A percentile compares a stretch with the other conserved stretches of the same genome.
These are phyloP conservation scores for Xylariaceae sp. DNA, from an alignment of 2,329 filamentous ascomycete species.

Conservation along the genomic window DNA sequence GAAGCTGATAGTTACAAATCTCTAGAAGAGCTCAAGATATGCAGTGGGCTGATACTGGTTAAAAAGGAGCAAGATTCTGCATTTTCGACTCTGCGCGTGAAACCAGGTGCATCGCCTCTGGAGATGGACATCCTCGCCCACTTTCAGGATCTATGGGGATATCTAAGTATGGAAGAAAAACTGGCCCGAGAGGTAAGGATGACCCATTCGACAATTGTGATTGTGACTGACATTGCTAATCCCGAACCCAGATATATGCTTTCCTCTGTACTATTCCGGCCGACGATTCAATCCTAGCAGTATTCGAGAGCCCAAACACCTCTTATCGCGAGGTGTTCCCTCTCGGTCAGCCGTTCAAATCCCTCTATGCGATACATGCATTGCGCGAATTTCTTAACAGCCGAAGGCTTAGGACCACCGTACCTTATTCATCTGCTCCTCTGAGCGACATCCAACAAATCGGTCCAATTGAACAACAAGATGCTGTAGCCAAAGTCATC, in stretches of 20 bases:
- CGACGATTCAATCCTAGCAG: constrained; percentile 58
- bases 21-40: constrained; percentile 65
- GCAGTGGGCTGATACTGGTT: constrained; percentile 64
- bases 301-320: constrained; percentile 54
- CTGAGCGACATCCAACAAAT: constrained; percentile 22
- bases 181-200: constrained; percentile 61
- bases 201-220: no score
- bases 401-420: constrained; percentile 27
- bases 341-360: constrained; percentile 66
- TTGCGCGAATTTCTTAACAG: constrained; percentile 60
- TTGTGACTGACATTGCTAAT: no score
- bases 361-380: constrained; percentile 69
- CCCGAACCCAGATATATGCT: constrained; percentile 55
- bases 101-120: constrained; percentile 57
- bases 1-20: constrained; percentile 59
- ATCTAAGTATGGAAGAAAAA: constrained; percentile 70
- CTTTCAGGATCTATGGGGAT: constrained; percentile 79
- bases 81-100: constrained; percentile 42
- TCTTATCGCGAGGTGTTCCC: constrained; percentile 65
- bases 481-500: constrained; percentile 45
- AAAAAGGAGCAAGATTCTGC: constrained; percentile 53
- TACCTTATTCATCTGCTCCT: constrained; percentile 25
- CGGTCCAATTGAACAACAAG: constrained; percentile 27
- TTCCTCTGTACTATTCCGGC: constrained; percentile 71
- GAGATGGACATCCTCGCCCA: constrained; percentile 79